Conservation (phyloP, 345 rosid genomes). For the Aurinia saxatilis region DNA sequence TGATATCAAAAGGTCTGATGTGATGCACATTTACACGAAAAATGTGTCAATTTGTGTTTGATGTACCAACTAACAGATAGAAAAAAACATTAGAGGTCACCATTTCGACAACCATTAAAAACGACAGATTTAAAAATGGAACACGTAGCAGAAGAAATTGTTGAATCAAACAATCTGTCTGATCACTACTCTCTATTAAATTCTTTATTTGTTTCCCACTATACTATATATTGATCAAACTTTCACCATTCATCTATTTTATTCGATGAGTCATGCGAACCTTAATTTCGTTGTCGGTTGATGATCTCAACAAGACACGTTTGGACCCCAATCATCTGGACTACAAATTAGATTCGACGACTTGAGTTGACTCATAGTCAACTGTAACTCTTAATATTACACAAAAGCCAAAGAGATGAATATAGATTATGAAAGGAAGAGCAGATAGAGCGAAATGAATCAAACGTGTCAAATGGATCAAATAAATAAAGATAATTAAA, state of each 20-base stretch:
- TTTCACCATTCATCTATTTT: constrained; percentile 1
- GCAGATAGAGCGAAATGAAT: too few relatives aligned
- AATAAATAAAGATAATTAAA: too few relatives aligned
- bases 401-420: background rate
- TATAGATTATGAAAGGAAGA: too few relatives aligned
- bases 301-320: background rate
- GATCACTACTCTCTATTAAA: too few relatives aligned
- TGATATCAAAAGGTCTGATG: background rate
- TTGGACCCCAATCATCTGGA: background rate
- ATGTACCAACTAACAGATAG: constrained; percentile 16
- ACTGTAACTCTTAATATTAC: background rate
- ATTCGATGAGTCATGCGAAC: background rate
- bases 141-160: background rate
- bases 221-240: background rate
- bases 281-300: background rate
- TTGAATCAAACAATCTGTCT: constrained; percentile 1
- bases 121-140: background rate
- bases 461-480: too few relatives aligned
- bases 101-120: background rate
- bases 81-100: constrained; percentile 18
- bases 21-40: too few relatives aligned
- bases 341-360: background rate
- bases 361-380: constrained; percentile 9
- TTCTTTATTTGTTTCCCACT: background rate
- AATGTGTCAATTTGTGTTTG: background rate